Conservation (phyloP, 2,329 filamentous ascomycete genomes). For the Albifimbria verrucaria region DNA sequence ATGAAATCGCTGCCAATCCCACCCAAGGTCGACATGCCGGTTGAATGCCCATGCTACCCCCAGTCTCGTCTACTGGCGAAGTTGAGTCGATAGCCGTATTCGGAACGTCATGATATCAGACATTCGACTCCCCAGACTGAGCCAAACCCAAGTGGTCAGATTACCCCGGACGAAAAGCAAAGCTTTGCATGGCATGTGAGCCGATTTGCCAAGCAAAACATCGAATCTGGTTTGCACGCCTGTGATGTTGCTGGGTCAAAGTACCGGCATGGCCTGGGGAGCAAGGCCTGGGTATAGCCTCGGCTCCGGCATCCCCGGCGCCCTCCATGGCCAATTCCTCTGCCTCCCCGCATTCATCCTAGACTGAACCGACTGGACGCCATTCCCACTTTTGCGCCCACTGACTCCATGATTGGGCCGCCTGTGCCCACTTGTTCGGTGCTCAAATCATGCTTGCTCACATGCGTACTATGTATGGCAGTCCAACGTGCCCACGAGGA, state of each 20-base stretch:
- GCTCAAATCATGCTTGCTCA: too few relatives aligned
- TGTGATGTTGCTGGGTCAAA: neutral
- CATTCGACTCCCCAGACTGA: neutral
- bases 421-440: too few relatives aligned
- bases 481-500: too few relatives aligned
- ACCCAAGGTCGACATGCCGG: too few relatives aligned
- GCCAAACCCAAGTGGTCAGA: neutral
- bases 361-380: too few relatives aligned
- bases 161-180: neutral
- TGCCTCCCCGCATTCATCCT: too few relatives aligned
- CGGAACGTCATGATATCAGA: neutral
- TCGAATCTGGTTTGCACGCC: too few relatives aligned
- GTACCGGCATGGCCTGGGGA: neutral
- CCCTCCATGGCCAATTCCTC: neutral
- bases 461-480: too few relatives aligned
- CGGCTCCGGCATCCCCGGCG: neutral
- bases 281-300: neutral
- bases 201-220: neutral
- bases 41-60: neutral
- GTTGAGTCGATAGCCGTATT: neutral
- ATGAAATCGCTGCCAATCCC: too few relatives aligned
- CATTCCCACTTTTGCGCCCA: too few relatives aligned
- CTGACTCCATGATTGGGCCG: too few relatives aligned
- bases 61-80: neutral
- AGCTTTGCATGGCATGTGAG: too few relatives aligned